A percentile compares a stretch with the other conserved stretches of the same genome.
phyloP scores from a whole-genome alignment of 2,329 filamentous ascomycete genomes.

The Sclerotinia spermophila region DNA sequence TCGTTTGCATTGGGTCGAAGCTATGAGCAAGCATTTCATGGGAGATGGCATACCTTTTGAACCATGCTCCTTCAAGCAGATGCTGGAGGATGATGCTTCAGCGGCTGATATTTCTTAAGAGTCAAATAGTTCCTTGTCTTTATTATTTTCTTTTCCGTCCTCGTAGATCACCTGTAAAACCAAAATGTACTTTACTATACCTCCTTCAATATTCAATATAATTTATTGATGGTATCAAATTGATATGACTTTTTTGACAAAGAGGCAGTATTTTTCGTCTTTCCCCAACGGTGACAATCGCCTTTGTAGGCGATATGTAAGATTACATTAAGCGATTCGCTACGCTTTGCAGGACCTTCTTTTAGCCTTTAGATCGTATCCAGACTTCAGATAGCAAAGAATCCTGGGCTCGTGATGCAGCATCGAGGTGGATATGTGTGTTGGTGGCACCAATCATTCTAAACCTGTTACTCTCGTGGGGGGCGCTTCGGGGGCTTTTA shows the following conservation, averaged over 20 bases:
- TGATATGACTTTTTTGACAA: neutral
- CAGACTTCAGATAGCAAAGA: neutral
- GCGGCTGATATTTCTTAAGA: constrained; percentile 47
- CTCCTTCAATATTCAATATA: neutral
- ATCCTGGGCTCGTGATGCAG: neutral
- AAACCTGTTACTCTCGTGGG: neutral
- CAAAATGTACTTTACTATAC: constrained; percentile 23
- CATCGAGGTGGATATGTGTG: neutral
- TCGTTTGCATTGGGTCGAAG: constrained; percentile 92
- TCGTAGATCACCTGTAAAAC: constrained; percentile 32
- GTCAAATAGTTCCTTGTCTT: constrained; percentile 13
- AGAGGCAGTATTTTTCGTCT: neutral
- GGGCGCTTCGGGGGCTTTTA: neutral
- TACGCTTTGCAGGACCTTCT: neutral
- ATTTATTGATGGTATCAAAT: neutral
- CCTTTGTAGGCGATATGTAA: neutral
- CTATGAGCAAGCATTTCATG: constrained; percentile 96
- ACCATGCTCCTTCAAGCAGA: constrained; percentile 80
- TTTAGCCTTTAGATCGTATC: neutral
- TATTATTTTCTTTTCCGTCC: constrained; percentile 19
- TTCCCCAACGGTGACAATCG: neutral
- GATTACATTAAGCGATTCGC: neutral
- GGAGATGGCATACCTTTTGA: constrained; percentile 83
- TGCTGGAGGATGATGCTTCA: constrained; percentile 78
- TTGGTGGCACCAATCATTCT: constrained; percentile 13